A percentile compares a stretch with the other conserved stretches of the same genome.
These are phyloP conservation scores for Rhodotorula sp. DNA, from an alignment of 1,284 basidiomycete species.

Conservation along the genomic window DNA sequence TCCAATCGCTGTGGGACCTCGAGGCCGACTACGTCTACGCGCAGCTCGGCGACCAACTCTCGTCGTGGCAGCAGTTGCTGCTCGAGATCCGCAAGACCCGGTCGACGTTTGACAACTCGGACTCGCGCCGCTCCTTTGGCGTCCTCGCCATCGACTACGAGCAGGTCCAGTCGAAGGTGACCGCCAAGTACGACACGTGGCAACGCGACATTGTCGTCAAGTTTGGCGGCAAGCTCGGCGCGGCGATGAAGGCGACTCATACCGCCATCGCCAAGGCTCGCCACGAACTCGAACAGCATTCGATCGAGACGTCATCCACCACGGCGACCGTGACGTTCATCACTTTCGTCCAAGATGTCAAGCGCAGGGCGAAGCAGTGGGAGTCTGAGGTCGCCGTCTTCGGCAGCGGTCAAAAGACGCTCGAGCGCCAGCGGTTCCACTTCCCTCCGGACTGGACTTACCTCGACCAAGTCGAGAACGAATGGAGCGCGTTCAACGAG, in stretches of 20 bases:
- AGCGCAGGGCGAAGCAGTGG: slow-evolving; percentile 95
- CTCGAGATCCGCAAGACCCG: slow-evolving; percentile 95
- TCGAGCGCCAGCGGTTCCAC: slow-evolving; percentile 94
- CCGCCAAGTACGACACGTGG: slow-evolving; percentile 98
- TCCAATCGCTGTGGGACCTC: slow-evolving; percentile 98
- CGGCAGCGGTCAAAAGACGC: slow-evolving; percentile 88
- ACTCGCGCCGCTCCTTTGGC: slow-evolving; percentile 85
- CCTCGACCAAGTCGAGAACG: slow-evolving; percentile 92
- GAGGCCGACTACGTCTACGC: slow-evolving; percentile 95
- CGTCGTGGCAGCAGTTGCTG: slow-evolving; percentile 87
- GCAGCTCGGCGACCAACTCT: slow-evolving; percentile 86
- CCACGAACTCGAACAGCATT: slow-evolving; percentile 87
- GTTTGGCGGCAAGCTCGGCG: slow-evolving; percentile 87
- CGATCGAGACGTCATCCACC: slow-evolving; percentile 68
- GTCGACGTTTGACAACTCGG: slow-evolving; percentile 93
- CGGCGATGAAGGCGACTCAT: slow-evolving; percentile 95
- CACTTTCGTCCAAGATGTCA: slow-evolving; percentile 98
- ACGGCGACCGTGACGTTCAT: slow-evolving; percentile 98
- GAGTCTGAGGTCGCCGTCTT: slow-evolving; percentile 95
- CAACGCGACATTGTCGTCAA: slow-evolving; percentile 88
- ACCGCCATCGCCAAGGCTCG: slow-evolving; percentile 85
- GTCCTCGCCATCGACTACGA: slow-evolving; percentile 96
- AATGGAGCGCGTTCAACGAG: slow-evolving; percentile 98
- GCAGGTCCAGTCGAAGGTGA: slow-evolving; percentile 94
- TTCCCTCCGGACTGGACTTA: slow-evolving; percentile 98